Conservation (phyloP, 129 eudicot genomes). For the Centaurea solstitialis region DNA sequence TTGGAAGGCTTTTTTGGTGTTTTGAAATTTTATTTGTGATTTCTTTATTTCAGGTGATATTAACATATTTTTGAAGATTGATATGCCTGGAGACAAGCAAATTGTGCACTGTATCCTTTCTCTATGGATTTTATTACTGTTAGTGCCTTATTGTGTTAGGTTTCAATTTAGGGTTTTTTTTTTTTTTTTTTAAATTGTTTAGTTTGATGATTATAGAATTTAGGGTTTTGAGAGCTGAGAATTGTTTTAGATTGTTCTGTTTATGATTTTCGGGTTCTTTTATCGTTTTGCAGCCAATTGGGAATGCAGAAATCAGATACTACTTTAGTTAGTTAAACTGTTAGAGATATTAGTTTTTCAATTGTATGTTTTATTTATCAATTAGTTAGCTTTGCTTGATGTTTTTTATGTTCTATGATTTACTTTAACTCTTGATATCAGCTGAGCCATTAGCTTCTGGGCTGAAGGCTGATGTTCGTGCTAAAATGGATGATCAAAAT, state of each 20-base stretch:
- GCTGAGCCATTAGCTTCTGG: slow-evolving; percentile 52
- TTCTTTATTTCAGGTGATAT: slow-evolving; percentile 24
- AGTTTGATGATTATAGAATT: background rate
- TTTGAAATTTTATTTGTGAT: background rate
- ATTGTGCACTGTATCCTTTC: slow-evolving; percentile 58
- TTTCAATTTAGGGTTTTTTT: too few species aligned
- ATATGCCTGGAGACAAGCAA: slow-evolving; percentile 72
- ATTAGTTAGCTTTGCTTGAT: background rate
- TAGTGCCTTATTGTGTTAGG: background rate
- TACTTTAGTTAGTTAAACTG: background rate
- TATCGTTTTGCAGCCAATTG: background rate
- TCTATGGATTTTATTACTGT: background rate
- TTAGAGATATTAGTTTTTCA: background rate
- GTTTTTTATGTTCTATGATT: background rate
- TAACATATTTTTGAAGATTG: slow-evolving; percentile 17
- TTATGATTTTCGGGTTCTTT: background rate
- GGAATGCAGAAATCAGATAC: background rate
- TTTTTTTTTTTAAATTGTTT: background rate
- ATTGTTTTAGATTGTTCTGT: background rate
- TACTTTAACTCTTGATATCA: slow-evolving; percentile 28
- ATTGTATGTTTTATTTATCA: background rate
- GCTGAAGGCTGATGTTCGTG: slow-evolving; percentile 37
- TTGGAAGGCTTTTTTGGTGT: background rate
- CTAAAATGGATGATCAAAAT: slow-evolving; percentile 39
- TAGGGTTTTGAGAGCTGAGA: background rate